A percentile compares a stretch with the other conserved stretches of the same genome.
Conservation (phyloP, 176 grass and related monocot genomes). For the Oropetium thomaeum region DNA sequence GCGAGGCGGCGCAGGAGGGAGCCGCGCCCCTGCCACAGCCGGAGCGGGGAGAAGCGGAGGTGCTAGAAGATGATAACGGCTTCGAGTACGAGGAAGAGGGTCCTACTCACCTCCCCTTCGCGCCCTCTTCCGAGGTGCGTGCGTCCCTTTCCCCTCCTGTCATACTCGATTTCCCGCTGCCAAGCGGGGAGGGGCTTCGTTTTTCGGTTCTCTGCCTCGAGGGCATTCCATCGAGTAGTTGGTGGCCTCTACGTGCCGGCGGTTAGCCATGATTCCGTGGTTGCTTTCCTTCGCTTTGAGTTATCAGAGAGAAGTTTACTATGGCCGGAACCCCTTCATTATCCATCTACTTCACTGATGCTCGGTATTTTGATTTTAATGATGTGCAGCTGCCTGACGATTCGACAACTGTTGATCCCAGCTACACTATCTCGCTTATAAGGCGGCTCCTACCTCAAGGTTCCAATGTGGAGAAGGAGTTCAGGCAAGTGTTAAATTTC, state of each 20-base stretch:
- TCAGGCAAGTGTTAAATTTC: conserved; percentile 21
- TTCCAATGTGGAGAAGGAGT: conserved; percentile 48
- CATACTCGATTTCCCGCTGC: neutral
- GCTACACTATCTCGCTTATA: conserved; percentile 87
- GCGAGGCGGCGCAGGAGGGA: neutral
- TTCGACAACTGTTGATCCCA: conserved; percentile 82
- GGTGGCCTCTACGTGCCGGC: neutral
- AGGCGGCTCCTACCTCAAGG: conserved; percentile 65
- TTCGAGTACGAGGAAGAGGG: conserved; percentile 32
- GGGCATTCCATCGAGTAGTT: conserved; percentile 35
- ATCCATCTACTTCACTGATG: conserved; percentile 1
- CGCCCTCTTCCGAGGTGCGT: conserved; percentile 63
- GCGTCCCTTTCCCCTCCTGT: neutral
- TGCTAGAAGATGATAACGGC: neutral
- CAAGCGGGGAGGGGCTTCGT: neutral
- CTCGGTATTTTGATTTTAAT: conserved; percentile 2
- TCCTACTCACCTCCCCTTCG: conserved; percentile 75
- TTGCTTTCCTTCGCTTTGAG: neutral
- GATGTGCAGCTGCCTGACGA: conserved; percentile 55
- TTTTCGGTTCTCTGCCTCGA: neutral
- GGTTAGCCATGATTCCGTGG: neutral
- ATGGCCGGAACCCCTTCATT: neutral
- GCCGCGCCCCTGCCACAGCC: neutral
- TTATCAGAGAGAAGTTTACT: neutral
- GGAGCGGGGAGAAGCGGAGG: neutral